phyloP scores from a whole-genome alignment of 140 eudicot genomes.

The Stevia rebaudiana region DNA sequence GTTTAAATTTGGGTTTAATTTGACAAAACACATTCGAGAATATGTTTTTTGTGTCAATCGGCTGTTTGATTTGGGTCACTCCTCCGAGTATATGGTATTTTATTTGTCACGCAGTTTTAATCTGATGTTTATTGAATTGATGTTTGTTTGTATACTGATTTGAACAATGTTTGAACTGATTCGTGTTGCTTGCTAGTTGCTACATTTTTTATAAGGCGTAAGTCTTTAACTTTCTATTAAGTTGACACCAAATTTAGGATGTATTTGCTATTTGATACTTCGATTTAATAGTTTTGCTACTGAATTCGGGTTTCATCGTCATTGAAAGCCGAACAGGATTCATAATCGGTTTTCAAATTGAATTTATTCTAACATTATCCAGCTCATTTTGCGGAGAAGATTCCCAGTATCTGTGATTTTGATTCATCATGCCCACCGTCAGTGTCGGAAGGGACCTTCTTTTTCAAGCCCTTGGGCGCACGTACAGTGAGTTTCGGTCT shows the following conservation, averaged over 20 bases:
- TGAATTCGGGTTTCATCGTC: background rate
- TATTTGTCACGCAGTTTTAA: too few species aligned
- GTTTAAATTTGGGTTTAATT: too few species aligned
- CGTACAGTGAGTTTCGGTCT: conserved; percentile 43
- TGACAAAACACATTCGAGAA: too few species aligned
- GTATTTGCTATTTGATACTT: background rate
- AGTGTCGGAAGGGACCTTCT: conserved; percentile 82
- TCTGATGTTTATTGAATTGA: too few species aligned
- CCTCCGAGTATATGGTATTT: too few species aligned
- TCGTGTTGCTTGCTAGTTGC: too few species aligned
- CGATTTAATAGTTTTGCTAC: background rate
- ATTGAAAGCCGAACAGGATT: too few species aligned
- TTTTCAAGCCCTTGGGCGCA: conserved; percentile 63
- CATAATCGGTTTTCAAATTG: background rate
- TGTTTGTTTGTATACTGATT: too few species aligned
- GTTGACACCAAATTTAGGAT: background rate
- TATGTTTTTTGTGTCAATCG: too few species aligned
- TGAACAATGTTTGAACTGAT: too few species aligned
- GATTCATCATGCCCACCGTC: conserved; percentile 68
- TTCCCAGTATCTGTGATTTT: background rate
- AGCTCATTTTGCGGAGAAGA: background rate
- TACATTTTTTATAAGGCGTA: too few species aligned
- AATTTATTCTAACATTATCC: background rate
- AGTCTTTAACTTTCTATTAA: background rate
- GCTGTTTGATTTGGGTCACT: too few species aligned